A percentile compares a stretch with the other conserved stretches of the same genome.
Conservation (phyloP, 257 asterid species). For the Nicotiana otophora region DNA sequence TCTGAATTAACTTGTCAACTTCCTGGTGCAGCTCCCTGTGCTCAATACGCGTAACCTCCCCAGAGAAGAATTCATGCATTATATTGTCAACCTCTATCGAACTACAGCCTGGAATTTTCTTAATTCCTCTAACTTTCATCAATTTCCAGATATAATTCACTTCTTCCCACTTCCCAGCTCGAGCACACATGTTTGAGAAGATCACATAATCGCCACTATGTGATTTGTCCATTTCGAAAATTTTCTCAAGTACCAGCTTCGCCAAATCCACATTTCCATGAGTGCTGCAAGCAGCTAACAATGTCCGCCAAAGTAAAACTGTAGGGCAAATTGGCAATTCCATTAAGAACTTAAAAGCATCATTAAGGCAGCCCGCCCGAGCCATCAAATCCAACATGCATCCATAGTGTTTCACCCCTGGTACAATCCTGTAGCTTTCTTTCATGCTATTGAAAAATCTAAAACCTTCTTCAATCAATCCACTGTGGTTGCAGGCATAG, state of each 20-base stretch:
- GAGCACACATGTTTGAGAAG: constrained; percentile 32
- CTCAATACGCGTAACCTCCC: constrained; percentile 28
- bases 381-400: constrained; percentile 34
- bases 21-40: constrained; percentile 29
- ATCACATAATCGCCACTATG: constrained; percentile 37
- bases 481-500: constrained; percentile 31
- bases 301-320: constrained; percentile 30
- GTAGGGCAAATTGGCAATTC: constrained; percentile 27
- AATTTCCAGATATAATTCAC: constrained; percentile 13
- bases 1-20: constrained; percentile 24
- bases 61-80: constrained; percentile 37
- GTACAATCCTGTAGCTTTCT: constrained; percentile 22
- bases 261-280: constrained; percentile 31
- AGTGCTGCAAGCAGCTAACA: constrained; percentile 34
- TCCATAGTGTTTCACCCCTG: constrained; percentile 33
- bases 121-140: constrained; percentile 27
- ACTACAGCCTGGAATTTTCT: constrained; percentile 36
- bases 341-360: constrained; percentile 25
- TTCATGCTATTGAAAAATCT: constrained; percentile 23
- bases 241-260: constrained; percentile 20
- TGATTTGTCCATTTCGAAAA: constrained; percentile 23
- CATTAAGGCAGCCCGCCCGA: constrained; percentile 31
- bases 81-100: constrained; percentile 23
- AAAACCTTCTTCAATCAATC: constrained; percentile 24
- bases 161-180: constrained; percentile 32